Base-by-base conservation (phyloP, 257 asterid species). In the Nicotiana paniculata region DNA sequence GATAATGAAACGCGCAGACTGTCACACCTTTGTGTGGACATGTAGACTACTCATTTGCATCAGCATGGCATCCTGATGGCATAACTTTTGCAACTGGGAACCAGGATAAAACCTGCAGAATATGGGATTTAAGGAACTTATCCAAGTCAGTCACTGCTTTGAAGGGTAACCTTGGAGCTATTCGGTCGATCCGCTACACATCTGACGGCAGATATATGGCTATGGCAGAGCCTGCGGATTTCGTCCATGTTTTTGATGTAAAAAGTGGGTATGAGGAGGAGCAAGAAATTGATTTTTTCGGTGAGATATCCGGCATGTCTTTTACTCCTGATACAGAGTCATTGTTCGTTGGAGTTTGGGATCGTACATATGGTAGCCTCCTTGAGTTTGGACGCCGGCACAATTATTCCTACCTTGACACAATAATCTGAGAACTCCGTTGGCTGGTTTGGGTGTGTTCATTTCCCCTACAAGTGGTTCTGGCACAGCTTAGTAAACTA, bases 201-300 rank as follows among this genome's bases (percentile, higher is more conserved):
- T 90, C 91, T 7, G 99, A 95, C 77, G 96, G 99, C 11, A 84
- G 93, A 81, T 95, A 88, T 89, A 85, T 95, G 97, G 91, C 99
- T n/a, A 95, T 93, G 97, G 95, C 99, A 4, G 98, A 93, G 87
- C 96, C 97, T 79, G 97, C 97, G 4, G 98, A 95, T 85, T 95
- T 90, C 54, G 97, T 95, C 82, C 99, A 95, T 76, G 82, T 95
- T 35, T 93, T 92, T 77, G 96, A 92, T 81, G 95, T 93, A 24
- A 64, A 87, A 83, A 89, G 89, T 39, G 97, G 95, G 69, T 93
- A 92, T 6, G 88, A 88, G 80, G 89, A 89, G 84, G 97, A 93
- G 77, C 97, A 95, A 86, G 95, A 92, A 53, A 88, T 93, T 15
- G 97, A 95, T 85, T 93, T 95, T 93, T 93, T 93, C 62, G 99